phyloP scores from a whole-genome alignment of 257 asterid species.

The Scutellaria baicalensis region DNA sequence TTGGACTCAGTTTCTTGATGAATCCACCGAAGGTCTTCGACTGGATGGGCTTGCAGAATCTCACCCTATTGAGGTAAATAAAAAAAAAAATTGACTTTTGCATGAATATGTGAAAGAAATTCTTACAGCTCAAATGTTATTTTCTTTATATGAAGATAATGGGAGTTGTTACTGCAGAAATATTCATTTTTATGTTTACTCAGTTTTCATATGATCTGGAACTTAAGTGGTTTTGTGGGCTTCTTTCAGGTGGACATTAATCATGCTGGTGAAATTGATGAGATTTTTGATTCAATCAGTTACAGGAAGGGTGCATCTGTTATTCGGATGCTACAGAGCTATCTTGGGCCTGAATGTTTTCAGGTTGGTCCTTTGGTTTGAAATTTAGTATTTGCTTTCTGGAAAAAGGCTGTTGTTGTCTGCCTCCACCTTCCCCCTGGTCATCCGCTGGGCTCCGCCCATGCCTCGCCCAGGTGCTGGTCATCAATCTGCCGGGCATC shows the following conservation, averaged over 20 bases:
- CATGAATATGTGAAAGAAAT: not conserved
- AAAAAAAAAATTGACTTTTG: not conserved
- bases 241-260: conserved; percentile 73
- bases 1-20: conserved; percentile 93
- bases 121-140: not conserved
- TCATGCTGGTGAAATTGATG: conserved; percentile 91
- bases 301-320: conserved; percentile 96
- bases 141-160: not conserved
- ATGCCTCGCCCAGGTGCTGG: too few relatives aligned
- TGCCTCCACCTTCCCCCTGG: too few relatives aligned
- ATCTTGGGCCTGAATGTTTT: conserved; percentile 84
- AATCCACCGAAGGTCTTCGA: conserved; percentile 81
- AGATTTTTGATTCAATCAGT: conserved; percentile 93
- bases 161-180: not conserved
- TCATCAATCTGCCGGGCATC: too few relatives aligned
- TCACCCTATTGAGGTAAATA: conserved; percentile 81
- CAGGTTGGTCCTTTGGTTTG: conserved; percentile 45
- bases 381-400: not conserved
- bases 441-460: too few relatives aligned
- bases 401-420: too few relatives aligned
- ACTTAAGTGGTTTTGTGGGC: conserved; percentile 8
- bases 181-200: not conserved
- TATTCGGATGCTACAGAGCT: conserved; percentile 89
- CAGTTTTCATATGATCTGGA: not conserved
- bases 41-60: conserved; percentile 93